Evolutionary conservation across 225 moss, liverwort and hornwort genomes (phyloP).

Genomic region (Physcomitrium patens): DNA sequence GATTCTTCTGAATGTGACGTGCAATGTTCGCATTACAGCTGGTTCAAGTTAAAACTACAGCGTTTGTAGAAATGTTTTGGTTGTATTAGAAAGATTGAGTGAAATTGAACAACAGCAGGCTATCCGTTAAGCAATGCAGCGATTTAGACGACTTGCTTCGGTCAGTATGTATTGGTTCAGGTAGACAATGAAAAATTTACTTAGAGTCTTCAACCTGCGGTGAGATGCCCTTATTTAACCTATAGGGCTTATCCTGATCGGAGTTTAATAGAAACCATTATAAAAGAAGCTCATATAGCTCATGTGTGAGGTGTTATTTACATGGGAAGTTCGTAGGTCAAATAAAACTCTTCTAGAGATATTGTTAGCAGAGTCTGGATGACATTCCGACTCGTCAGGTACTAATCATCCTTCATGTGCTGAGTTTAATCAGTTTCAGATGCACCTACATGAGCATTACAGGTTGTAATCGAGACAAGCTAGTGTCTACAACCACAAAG

Average conservation of each 20-base stretch:
- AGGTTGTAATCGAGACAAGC: too few relatives aligned
- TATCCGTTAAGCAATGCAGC: too few relatives aligned
- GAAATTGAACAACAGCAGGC: background rate
- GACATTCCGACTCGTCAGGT: too few relatives aligned
- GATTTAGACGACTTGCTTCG: background rate
- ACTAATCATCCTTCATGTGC: too few relatives aligned
- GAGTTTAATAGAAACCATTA: background rate
- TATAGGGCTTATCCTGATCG: background rate
- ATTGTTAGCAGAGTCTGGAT: too few relatives aligned
- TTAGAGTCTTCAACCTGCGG: background rate
- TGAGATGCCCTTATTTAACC: background rate
- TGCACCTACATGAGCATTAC: too few relatives aligned
- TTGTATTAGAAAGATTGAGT: background rate
- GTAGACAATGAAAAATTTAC: background rate
- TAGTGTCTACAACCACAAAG: too few relatives aligned
- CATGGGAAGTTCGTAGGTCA: background rate
- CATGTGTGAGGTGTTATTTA: background rate
- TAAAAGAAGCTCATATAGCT: background rate
- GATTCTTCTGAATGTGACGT: constrained; percentile 1
- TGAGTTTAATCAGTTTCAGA: too few relatives aligned
- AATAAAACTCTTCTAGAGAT: too few relatives aligned
- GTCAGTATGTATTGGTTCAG: background rate
- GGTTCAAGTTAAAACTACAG: constrained; percentile 1
- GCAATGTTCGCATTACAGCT: constrained; percentile 11
- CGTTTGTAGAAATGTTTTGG: background rate